phyloP scores from a whole-genome alignment of 2,329 filamentous ascomycete genomes.

The Amesomyces nigricolor region DNA sequence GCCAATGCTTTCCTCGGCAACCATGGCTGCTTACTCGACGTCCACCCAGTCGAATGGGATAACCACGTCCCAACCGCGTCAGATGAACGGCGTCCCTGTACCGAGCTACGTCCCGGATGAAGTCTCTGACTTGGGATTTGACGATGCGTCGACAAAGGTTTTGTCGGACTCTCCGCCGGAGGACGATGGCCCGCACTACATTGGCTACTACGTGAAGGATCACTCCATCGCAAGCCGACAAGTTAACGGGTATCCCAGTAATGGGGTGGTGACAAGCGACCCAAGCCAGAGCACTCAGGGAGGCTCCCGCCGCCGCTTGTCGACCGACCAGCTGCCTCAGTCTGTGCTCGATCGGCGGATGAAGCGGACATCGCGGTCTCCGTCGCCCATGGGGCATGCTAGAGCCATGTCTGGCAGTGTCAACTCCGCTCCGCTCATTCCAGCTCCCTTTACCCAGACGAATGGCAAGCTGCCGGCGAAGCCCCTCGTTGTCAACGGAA shows the following conservation, averaged over 20 bases:
- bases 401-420: constrained; percentile 40
- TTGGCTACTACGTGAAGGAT: constrained; percentile 36
- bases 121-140: constrained; percentile 39
- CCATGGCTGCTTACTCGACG: constrained; percentile 28
- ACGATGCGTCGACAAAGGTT: constrained; percentile 39
- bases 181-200: constrained; percentile 39
- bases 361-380: constrained; percentile 49
- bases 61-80: constrained; percentile 34
- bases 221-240: constrained; percentile 27
- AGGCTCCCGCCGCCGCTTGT: constrained; percentile 41
- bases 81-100: constrained; percentile 45
- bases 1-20: constrained; percentile 32
- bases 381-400: constrained; percentile 49
- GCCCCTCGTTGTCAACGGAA: constrained; percentile 41
- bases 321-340: constrained; percentile 50
- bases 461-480: constrained; percentile 33
- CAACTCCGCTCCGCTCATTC: constrained; percentile 37
- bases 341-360: constrained; percentile 49
- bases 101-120: constrained; percentile 55
- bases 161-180: constrained; percentile 43
- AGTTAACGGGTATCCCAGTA: constrained; percentile 32
- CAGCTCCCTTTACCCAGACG: constrained; percentile 35
- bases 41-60: constrained; percentile 34
- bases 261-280: constrained; percentile 45
- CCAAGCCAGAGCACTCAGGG: constrained; percentile 33